Evolutionary conservation across 805 yeast species (phyloP).

Genomic region (Cyberlindnera suaveolens): DNA sequence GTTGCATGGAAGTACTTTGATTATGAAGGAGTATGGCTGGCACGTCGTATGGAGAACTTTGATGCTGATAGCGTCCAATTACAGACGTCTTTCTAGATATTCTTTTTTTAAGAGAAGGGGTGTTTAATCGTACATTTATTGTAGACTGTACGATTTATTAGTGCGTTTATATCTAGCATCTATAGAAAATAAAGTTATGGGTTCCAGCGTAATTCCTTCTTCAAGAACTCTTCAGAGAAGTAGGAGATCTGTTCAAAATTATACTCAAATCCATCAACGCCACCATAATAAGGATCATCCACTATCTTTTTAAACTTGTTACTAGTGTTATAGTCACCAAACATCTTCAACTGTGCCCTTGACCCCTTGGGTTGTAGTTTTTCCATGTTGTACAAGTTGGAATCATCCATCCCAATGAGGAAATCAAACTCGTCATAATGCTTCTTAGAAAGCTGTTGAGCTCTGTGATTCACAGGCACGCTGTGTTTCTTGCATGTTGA

Average conservation of each 20-base stretch:
- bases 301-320: conserved; percentile 48
- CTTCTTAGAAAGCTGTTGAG: conserved; percentile 54
- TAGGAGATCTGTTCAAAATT: conserved; percentile 71
- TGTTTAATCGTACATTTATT: no score
- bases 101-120: no score
- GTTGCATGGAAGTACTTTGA: conserved; percentile 77
- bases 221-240: conserved; percentile 67
- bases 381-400: conserved; percentile 46
- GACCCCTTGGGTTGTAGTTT: conserved; percentile 45
- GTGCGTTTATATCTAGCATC: no score
- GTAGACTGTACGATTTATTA: no score
- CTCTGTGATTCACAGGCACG: conserved; percentile 67
- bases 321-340: conserved; percentile 77
- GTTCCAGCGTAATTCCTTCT: conserved; percentile 32
- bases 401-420: conserved; percentile 65
- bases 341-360: conserved; percentile 48
- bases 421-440: conserved; percentile 60
- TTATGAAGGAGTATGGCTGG: conserved; percentile 63
- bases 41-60: conserved; percentile 52
- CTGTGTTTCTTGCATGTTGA: conserved; percentile 63
- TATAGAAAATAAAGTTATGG: not conserved
- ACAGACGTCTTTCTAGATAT: conserved; percentile 7
- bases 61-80: conserved; percentile 27
- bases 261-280: conserved; percentile 70
- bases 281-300: conserved; percentile 93